Base-by-base conservation (phyloP, 768 basidiomycete species). In the Omphalotus guepiniiformis region DNA sequence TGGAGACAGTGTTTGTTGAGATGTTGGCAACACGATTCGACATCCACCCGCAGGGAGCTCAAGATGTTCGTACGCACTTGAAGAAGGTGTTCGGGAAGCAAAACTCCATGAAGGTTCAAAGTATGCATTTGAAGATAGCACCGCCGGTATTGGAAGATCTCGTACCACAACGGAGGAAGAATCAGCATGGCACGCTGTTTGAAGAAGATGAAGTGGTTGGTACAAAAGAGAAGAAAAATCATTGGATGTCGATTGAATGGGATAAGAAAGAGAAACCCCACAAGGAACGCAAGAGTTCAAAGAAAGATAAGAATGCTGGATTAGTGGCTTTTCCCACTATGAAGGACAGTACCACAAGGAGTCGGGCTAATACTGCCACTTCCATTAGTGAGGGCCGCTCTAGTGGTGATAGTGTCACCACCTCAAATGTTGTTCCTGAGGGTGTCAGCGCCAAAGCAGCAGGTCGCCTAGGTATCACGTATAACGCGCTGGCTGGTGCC, bases 1-100 rank as follows among this genome's bases (percentile, higher is more conserved):
- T 87, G 21, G 87, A 89, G 59, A 65, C 55, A 6, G 61, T 81
- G 13, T 88, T 84, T 59, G 66, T 73, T 50, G 64, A 71, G 19
- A 85, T 87, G 83, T 67, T 89, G 16, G 58, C 57, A 7, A 55
- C 61, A 53, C 74, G 74, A 55, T 80, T 71, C 50, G 69, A 70
- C 21, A 66, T 88, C 35, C 68, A 80, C 49, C 71, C 74, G 1
- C 72, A 69, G 1, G 81, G 82, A 3, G 66, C 75, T 28, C 65
- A 75, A 36, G 73, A 78, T 55, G 51, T 85, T n/a, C 50, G 67
- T 9, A 64, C 70, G 9, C 45, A 71, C 40, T 55, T 86, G 38
- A 62, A 69, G 47, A 56, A 63, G 12, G 65, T 75, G 2, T 88
- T 87, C 59, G 82, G 81, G 9, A 59, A 67, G 8, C 67, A 69